Evolutionary conservation across 2,329 filamentous ascomycete species (phyloP).

Genomic region (Bisporella sp.): DNA sequence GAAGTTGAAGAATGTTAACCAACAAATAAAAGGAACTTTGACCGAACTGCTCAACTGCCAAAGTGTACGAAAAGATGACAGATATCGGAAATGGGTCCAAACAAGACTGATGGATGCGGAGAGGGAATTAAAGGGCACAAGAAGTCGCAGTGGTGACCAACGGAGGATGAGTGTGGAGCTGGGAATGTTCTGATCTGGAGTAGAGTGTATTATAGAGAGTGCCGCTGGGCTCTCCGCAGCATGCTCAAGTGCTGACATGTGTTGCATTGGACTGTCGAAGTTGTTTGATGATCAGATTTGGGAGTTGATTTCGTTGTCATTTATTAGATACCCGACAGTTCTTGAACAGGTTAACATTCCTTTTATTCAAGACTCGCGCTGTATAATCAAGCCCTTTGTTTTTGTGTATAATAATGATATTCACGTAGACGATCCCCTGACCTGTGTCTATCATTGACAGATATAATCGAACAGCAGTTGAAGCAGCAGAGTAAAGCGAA

Average conservation of each 20-base stretch:
- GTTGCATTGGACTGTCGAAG: background rate
- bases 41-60: conserved; percentile 48
- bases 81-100: conserved; percentile 43
- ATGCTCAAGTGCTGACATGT: background rate
- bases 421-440: no score
- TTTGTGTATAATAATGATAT: no score
- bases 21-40: conserved; percentile 45
- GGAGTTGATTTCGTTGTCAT: no score
- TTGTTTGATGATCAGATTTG: background rate
- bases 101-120: conserved; percentile 45
- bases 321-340: no score
- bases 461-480: no score
- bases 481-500: no score
- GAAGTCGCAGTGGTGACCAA: conserved; percentile 17
- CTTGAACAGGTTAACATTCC: no score
- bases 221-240: background rate
- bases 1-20: conserved; percentile 40
- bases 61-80: conserved; percentile 37
- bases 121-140: conserved; percentile 32
- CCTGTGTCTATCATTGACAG: no score
- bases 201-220: conserved; percentile 1
- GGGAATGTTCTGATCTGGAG: background rate
- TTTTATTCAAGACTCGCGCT: no score
- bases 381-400: no score
- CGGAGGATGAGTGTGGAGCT: conserved; percentile 13